Percentiles rank a stretch among this genome's conserved stretches.
Conservation (phyloP, 768 basidiomycete genomes). For the Boletus bicolor region DNA sequence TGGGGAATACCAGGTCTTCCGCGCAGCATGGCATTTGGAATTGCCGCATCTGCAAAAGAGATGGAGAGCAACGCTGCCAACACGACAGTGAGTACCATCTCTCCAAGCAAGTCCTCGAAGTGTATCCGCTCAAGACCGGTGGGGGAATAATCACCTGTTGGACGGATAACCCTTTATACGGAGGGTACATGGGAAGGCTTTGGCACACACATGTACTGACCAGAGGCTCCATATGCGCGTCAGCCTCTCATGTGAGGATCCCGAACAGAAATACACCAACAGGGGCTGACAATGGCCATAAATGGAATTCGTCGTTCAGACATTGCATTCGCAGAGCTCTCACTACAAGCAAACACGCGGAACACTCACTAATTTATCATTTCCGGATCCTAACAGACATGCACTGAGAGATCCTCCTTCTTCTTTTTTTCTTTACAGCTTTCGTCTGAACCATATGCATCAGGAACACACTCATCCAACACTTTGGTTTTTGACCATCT, state of each 20-base stretch:
- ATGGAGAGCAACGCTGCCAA: constrained; percentile 10
- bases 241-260: constrained; percentile 2
- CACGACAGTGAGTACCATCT: constrained; percentile 11
- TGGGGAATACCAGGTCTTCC: constrained; percentile 14
- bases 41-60: constrained; percentile 18
- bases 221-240: constrained; percentile 2
- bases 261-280: neutral
- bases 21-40: constrained; percentile 21
- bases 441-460: neutral
- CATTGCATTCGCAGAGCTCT: neutral
- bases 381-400: too few species aligned
- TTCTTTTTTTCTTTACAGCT: neutral
- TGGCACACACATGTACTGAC: constrained; percentile 1
- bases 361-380: too few species aligned
- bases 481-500: neutral
- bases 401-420: too few species aligned
- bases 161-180: constrained; percentile 5
- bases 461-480: neutral
- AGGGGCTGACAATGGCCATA: neutral
- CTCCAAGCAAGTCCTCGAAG: neutral
- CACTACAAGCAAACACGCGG: too few species aligned
- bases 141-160: neutral
- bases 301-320: neutral
- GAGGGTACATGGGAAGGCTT: constrained; percentile 3
- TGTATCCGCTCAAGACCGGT: neutral